These are phyloP conservation scores for Scleroderma bovista DNA, from an alignment of 768 basidiomycete species.

Conservation along the genomic window DNA sequence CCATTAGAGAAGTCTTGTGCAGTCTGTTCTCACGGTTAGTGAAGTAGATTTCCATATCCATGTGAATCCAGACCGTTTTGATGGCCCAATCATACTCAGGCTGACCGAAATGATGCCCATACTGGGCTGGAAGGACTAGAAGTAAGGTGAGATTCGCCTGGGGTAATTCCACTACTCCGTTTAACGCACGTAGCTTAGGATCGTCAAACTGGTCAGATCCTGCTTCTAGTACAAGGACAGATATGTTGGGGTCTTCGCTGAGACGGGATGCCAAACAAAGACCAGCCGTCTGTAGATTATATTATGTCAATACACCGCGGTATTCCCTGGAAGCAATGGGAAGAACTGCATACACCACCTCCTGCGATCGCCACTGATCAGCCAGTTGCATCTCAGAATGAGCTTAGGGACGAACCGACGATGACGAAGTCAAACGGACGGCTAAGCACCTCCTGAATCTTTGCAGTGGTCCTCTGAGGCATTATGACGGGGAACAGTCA, in stretches of 20 bases:
- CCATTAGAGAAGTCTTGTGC: slow-evolving; percentile 9
- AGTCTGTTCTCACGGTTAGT: not conserved
- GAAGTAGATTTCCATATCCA: too few relatives aligned
- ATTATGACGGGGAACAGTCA: too few relatives aligned
- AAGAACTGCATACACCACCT: not conserved
- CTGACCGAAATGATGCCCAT: slow-evolving; percentile 22
- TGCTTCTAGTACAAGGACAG: slow-evolving; percentile 35
- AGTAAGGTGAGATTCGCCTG: not conserved
- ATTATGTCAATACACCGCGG: too few relatives aligned
- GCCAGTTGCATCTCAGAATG: not conserved
- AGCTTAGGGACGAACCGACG: not conserved
- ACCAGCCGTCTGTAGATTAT: slow-evolving; percentile 27
- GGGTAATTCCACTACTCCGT: too few relatives aligned
- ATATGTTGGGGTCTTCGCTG: slow-evolving; percentile 22
- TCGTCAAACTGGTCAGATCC: slow-evolving; percentile 31
- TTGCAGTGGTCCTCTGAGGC: too few relatives aligned
- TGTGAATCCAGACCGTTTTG: slow-evolving; percentile 6
- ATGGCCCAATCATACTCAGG: slow-evolving; percentile 19
- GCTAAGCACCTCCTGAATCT: too few relatives aligned
- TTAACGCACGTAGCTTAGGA: slow-evolving; percentile 22
- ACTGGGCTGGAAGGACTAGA: slow-evolving; percentile 26
- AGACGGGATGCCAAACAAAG: slow-evolving; percentile 35
- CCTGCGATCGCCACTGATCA: not conserved
- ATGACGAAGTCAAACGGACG: not conserved
- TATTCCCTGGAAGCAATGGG: not conserved